Conservation (phyloP, 805 yeast species). For the Spathaspora boniae region DNA sequence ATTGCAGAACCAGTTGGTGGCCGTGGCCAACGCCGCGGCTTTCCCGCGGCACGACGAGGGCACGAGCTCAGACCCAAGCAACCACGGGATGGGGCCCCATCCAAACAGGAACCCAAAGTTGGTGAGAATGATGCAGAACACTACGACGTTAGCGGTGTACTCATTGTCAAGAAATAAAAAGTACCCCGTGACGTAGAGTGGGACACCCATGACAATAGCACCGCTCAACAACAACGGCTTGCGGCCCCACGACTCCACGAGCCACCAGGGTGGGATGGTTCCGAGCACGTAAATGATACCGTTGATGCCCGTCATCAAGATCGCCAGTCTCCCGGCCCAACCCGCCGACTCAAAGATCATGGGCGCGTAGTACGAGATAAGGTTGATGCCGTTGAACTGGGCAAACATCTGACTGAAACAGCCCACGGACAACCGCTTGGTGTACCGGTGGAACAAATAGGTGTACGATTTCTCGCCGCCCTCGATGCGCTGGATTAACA, state of each 20-base stretch:
- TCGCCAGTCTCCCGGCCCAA: constrained; percentile 84
- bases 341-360: constrained; percentile 94
- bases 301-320: constrained; percentile 82
- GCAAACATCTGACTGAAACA: constrained; percentile 92
- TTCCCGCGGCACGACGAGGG: constrained; percentile 83
- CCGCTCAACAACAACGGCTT: constrained; percentile 81
- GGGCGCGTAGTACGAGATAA: constrained; percentile 90
- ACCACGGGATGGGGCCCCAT: constrained; percentile 97
- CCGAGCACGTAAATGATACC: constrained; percentile 42
- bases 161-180: constrained; percentile 34
- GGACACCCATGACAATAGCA: constrained; percentile 71
- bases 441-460: constrained; percentile 74
- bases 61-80: constrained; percentile 73
- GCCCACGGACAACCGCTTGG: constrained; percentile 76
- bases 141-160: constrained; percentile 68
- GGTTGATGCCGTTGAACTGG: constrained; percentile 89
- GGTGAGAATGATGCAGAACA: constrained; percentile 69
- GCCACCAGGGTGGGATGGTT: constrained; percentile 87
- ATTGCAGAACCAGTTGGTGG: constrained; percentile 90
- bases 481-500: constrained; percentile 70
- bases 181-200: constrained; percentile 63
- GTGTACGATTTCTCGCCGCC: constrained; percentile 70
- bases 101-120: constrained; percentile 85
- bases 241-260: constrained; percentile 90
- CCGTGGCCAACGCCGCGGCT: constrained; percentile 88